Percentiles rank a stretch among this genome's conserved stretches.
Evolutionary conservation across 192 early-diverging fungal genomes (phyloP).

Genomic region (Coemansia sp.): DNA sequence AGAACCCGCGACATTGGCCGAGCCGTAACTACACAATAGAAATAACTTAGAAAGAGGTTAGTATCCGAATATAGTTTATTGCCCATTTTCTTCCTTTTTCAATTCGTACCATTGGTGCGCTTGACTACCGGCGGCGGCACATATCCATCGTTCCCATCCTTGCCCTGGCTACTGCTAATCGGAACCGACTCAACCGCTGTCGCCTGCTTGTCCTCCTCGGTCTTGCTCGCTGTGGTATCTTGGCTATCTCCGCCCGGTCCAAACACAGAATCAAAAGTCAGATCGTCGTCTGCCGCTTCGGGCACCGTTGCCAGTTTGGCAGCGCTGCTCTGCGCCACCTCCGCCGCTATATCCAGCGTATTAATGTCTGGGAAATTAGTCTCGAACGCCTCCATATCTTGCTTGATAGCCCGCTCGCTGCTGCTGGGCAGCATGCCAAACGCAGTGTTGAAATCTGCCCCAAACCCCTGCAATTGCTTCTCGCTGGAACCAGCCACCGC

Average conservation of each 20-base stretch:
- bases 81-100: not conserved
- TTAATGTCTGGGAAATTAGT: conserved; percentile 47
- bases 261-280: conserved; percentile 55
- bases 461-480: conserved; percentile 16
- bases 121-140: conserved; percentile 53
- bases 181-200: not conserved
- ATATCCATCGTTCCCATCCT: conserved; percentile 28
- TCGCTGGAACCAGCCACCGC: not conserved
- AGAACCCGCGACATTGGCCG: conserved; percentile 54
- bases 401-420: conserved; percentile 27
- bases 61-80: not conserved
- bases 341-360: conserved; percentile 21
- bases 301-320: conserved; percentile 6
- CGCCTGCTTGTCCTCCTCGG: not conserved
- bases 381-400: conserved; percentile 49
- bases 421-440: conserved; percentile 31
- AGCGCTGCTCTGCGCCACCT: conserved; percentile 4
- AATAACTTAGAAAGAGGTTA: not conserved
- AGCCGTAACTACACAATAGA: conserved; percentile 32
- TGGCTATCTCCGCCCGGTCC: conserved; percentile 16
- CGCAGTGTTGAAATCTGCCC: conserved; percentile 42
- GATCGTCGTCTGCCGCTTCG: not conserved
- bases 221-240: conserved; percentile 2
- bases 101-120: conserved; percentile 50
- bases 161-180: not conserved